Evolutionary conservation across 2,329 filamentous ascomycete species (phyloP).

Genomic region (Dactylellina parvicollis): DNA sequence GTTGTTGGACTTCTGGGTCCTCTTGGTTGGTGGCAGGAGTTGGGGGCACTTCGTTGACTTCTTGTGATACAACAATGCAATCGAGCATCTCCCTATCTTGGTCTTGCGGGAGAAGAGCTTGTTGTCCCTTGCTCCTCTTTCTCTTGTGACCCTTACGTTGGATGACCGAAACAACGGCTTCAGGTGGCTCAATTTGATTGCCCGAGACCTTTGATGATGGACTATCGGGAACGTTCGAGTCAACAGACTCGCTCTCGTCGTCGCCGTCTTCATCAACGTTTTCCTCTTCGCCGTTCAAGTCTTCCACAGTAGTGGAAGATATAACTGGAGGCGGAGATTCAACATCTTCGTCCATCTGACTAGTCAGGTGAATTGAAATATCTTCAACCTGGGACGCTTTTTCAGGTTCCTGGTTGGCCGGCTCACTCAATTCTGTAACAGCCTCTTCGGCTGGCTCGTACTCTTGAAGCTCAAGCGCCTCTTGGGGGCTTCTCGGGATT

Average conservation of each 20-base stretch:
- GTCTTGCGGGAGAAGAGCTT: slow-evolving; percentile 1
- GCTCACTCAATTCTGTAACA: background rate
- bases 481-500: slow-evolving; percentile 35
- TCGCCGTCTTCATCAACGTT: slow-evolving; percentile 1
- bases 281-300: background rate
- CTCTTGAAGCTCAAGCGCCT: slow-evolving; percentile 39
- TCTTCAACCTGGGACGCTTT: slow-evolving; percentile 31
- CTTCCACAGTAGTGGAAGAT: slow-evolving; percentile 1
- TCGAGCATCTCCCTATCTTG: slow-evolving; percentile 44
- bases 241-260: slow-evolving; percentile 28
- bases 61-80: slow-evolving; percentile 14
- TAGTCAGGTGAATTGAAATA: slow-evolving; percentile 35
- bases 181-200: slow-evolving; percentile 16
- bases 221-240: slow-evolving; percentile 39
- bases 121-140: slow-evolving; percentile 44
- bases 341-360: slow-evolving; percentile 31
- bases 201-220: slow-evolving; percentile 28
- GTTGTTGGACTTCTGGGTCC: slow-evolving; percentile 35
- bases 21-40: slow-evolving; percentile 22
- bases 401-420: background rate
- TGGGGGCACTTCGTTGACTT: slow-evolving; percentile 1
- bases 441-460: slow-evolving; percentile 8
- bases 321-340: background rate
- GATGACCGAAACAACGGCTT: background rate
- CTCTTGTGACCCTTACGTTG: slow-evolving; percentile 40